Percentiles rank a stretch among this genome's conserved stretches.
These are phyloP conservation scores for Paraglomus brasilianum DNA, from an alignment of 192 early-diverging fungal genomes.

Conservation along the genomic window DNA sequence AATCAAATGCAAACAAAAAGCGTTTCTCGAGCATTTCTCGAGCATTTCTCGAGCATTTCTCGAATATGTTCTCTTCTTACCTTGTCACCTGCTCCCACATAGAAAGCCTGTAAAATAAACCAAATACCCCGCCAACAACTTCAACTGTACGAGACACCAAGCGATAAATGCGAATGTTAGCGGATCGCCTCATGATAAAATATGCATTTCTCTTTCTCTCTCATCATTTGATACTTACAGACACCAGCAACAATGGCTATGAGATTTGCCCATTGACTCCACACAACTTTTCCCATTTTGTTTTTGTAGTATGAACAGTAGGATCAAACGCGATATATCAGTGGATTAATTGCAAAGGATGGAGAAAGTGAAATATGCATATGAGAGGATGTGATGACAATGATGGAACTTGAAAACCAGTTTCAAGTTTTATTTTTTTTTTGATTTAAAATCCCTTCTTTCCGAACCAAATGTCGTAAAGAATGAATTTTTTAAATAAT, in stretches of 20 bases:
- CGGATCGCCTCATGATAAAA: background rate
- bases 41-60: background rate
- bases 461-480: too few species aligned
- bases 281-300: conserved; percentile 27
- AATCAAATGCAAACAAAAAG: background rate
- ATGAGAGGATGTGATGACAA: too few species aligned
- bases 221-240: conserved; percentile 11
- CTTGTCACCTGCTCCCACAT: background rate
- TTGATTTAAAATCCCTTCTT: too few species aligned
- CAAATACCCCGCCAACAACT: conserved; percentile 20
- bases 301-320: too few species aligned
- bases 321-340: too few species aligned
- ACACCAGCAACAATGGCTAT: conserved; percentile 19
- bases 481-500: too few species aligned
- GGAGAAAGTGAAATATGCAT: too few species aligned
- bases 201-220: background rate
- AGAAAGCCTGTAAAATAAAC: conserved; percentile 18
- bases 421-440: too few species aligned
- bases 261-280: conserved; percentile 30
- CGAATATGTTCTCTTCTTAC: conserved; percentile 1
- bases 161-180: background rate
- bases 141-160: conserved; percentile 2
- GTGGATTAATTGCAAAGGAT: too few species aligned
- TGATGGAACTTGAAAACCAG: too few species aligned
- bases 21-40: background rate